phyloP scores from a whole-genome alignment of 495 filamentous ascomycete species.

The Neurospora hispaniola region DNA sequence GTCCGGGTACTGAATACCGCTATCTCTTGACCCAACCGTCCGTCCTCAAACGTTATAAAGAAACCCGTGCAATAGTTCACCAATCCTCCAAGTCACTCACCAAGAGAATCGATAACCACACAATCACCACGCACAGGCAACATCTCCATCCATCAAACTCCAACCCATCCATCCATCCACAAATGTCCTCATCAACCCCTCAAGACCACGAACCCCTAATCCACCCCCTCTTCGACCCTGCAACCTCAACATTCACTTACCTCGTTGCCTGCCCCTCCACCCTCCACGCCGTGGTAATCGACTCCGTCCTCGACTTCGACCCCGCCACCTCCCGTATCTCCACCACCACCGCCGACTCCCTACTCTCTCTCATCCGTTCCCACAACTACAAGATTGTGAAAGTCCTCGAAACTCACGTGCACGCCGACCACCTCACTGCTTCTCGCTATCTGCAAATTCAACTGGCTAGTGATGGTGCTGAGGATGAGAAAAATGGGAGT shows the following conservation, averaged over 20 bases:
- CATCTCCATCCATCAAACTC: too few relatives aligned
- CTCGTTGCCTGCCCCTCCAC: constrained; percentile 44
- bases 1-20: too few relatives aligned
- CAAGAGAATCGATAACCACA: not conserved
- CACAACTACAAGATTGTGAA: constrained; percentile 35
- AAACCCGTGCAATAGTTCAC: too few relatives aligned
- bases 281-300: constrained; percentile 41
- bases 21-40: too few relatives aligned
- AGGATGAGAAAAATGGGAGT: not conserved
- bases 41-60: too few relatives aligned
- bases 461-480: too few relatives aligned
- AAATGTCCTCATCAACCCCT: not conserved
- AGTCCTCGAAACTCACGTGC: constrained; percentile 51
- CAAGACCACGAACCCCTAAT: constrained; percentile 11
- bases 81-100: too few relatives aligned
- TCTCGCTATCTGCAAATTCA: constrained; percentile 39
- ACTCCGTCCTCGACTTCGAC: constrained; percentile 50
- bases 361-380: constrained; percentile 32
- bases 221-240: constrained; percentile 25
- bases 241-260: constrained; percentile 49
- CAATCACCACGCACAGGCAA: too few relatives aligned
- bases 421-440: constrained; percentile 54
- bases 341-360: constrained; percentile 37
- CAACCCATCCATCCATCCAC: too few relatives aligned
- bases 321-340: constrained; percentile 32